Percentiles rank a stretch among this genome's conserved stretches.
These are phyloP conservation scores for Vitis vinifera DNA, from an alignment of 164 flowering plant genomes.

Conservation along the genomic window ASM3070453v1 NC_081811.1:30724501-30725000, in stretches of 20 bases:
- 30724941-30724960: conserved; percentile 53
- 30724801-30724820: too few relatives aligned
- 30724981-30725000: conserved; percentile 59
- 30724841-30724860: too few relatives aligned
- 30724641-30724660: conserved; percentile 74
- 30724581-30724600: conserved; percentile 74
- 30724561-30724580: conserved; percentile 53
- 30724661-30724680: conserved; percentile 76
- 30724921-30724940: background rate
- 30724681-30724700: background rate
- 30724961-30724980: conserved; percentile 55
- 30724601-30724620: conserved; percentile 78
- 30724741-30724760: background rate
- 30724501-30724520: background rate
- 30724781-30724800: too few relatives aligned
- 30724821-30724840: too few relatives aligned
- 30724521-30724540: too few relatives aligned
- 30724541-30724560: background rate
- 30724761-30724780: too few relatives aligned
- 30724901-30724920: too few relatives aligned
- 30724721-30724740: too few relatives aligned
- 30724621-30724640: conserved; percentile 94
- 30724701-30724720: too few relatives aligned
- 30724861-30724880: too few relatives aligned
- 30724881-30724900: too few relatives aligned